These are phyloP conservation scores for Rheum nobile DNA, from an alignment of 148 eudicot species.

Conservation along the genomic window DNA sequence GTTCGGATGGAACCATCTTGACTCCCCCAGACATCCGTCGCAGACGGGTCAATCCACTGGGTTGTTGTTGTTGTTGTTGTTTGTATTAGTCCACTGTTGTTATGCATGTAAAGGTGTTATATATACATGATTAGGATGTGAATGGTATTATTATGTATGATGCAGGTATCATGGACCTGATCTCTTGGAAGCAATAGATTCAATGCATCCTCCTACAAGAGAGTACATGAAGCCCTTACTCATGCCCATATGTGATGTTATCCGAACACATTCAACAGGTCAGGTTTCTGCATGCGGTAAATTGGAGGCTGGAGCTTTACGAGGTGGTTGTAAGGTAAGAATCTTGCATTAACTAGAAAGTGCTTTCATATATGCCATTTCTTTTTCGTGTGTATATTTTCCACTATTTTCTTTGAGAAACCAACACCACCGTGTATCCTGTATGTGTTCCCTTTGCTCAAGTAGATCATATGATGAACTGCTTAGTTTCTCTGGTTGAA, in stretches of 20 bases:
- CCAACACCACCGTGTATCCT: background rate
- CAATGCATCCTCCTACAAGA: constrained; percentile 60
- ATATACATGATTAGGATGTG: background rate
- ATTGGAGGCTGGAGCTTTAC: constrained; percentile 86
- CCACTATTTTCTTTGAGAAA: background rate
- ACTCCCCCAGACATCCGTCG: too few species aligned
- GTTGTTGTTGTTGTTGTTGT: too few species aligned
- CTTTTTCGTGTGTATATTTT: background rate
- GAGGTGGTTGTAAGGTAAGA: constrained; percentile 62
- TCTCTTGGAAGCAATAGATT: constrained; percentile 73
- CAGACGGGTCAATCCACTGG: too few species aligned
- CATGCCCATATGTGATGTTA: constrained; percentile 89
- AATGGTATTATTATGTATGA: background rate
- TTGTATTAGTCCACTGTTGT: background rate
- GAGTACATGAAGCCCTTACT: constrained; percentile 72
- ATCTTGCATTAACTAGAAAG: background rate
- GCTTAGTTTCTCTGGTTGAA: background rate
- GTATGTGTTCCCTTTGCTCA: background rate
- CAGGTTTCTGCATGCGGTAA: constrained; percentile 82
- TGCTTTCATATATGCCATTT: background rate
- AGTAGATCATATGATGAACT: background rate
- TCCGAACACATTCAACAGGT: constrained; percentile 61
- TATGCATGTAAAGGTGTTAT: background rate
- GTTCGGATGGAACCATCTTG: too few species aligned
- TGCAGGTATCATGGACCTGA: constrained; percentile 78